Conservation (phyloP, 495 filamentous ascomycete genomes). For the Penicillium cataractarum region DNA sequence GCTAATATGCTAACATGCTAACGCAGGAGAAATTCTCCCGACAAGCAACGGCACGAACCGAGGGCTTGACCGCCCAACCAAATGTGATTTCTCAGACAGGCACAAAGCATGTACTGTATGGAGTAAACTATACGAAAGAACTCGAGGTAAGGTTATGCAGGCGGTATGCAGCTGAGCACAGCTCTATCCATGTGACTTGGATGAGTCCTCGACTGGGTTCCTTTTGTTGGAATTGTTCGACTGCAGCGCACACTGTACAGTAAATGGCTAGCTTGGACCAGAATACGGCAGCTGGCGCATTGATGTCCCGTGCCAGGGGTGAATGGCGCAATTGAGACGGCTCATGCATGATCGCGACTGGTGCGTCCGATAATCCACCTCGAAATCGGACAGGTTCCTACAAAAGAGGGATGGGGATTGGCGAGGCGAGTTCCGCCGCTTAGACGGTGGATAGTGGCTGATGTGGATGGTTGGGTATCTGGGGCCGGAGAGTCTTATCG, state of each 20-base stretch:
- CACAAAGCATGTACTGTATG: not conserved
- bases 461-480: not conserved
- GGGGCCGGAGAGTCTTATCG: constrained; percentile 18
- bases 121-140: not conserved
- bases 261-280: not conserved
- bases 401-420: not conserved
- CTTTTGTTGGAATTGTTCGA: not conserved
- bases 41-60: constrained; percentile 25
- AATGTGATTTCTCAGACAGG: constrained; percentile 5
- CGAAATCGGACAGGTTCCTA: too few relatives aligned
- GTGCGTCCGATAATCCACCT: not conserved
- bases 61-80: constrained; percentile 15
- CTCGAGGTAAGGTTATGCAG: constrained; percentile 7
- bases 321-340: constrained; percentile 14
- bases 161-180: not conserved
- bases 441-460: not conserved
- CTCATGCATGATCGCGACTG: not conserved
- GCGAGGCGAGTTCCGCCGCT: not conserved
- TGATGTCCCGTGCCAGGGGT: not conserved
- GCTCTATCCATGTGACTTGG: not conserved
- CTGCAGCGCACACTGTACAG: not conserved
- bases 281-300: constrained; percentile 1
- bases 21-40: constrained; percentile 1
- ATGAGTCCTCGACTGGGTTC: not conserved
- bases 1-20: not conserved